Base-by-base conservation (phyloP, 768 basidiomycete species). In the Amanita rimosa region DNA sequence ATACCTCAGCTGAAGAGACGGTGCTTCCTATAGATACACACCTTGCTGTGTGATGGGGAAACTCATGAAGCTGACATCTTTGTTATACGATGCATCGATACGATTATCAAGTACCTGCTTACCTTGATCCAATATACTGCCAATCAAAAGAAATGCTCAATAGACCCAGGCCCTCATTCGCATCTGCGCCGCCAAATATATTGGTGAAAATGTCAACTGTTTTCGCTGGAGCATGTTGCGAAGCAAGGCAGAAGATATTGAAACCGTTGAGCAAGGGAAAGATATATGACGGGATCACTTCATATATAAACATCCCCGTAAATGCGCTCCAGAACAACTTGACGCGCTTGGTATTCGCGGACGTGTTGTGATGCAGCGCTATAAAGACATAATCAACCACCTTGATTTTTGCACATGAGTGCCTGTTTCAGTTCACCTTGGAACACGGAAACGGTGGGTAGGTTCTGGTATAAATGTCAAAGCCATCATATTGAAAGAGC, bases 81-180 rank as follows among this genome's bases (percentile, higher is more conserved):
- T 56, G 55, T 31, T 17, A 42, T 29, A 44, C 47, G n/a, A 19
- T 26, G 21, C 19, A 36, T 26, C 43, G 49, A 33, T 40, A 13
- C 22, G 27, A 44, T 29, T 6, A 26, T 39, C 14, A 50, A 10
- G 49, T 13, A 33, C 10, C 55, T 62, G 22, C 44, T 36, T 54
- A 71, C 64, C 24, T 33, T 13, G 77, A 76, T 0, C 72, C 72
- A 52, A 81, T 77, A 53, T 79, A 79, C 52, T 80, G 77, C 79
- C 79, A 85, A 55, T 84, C 83, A 40, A 84, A 72, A n/a, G 76
- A 76, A 36, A 85, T 50, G 29, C 73, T 75, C 35, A 78, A 48
- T 16, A 84, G 55, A 0, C 83, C 82, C 35, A 85, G 65, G 0
- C 81, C 83, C 59, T 85, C 82, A 54, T 85, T 85, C 24, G 73